Evolutionary conservation across 1,284 basidiomycete genomes (phyloP).

Genomic region (Anthracocystis setariae): DNA sequence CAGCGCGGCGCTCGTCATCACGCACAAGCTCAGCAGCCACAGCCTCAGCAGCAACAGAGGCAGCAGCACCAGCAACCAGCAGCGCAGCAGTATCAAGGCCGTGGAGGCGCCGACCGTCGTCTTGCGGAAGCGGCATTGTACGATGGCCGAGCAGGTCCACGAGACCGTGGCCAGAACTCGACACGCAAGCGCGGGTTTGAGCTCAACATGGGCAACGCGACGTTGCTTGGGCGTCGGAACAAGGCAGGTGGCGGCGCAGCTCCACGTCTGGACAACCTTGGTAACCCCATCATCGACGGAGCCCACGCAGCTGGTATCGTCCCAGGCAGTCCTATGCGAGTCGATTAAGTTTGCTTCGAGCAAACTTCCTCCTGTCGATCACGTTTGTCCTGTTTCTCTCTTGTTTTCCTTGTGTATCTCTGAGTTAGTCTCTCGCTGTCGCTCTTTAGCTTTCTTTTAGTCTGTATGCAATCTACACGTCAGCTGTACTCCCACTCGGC

Average conservation of each 20-base stretch:
- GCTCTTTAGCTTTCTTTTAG: neutral
- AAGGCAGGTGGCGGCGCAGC: slow-evolving; percentile 24
- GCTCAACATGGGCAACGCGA: slow-evolving; percentile 64
- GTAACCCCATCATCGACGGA: slow-evolving; percentile 44
- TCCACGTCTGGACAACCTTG: slow-evolving; percentile 34
- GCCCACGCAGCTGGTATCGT: slow-evolving; percentile 44
- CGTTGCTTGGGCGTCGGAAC: slow-evolving; percentile 61
- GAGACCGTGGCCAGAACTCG: slow-evolving; percentile 53
- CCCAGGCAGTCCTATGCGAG: slow-evolving; percentile 57
- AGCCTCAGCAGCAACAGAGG: slow-evolving; percentile 45
- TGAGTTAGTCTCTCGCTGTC: too few species aligned
- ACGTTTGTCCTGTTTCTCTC: neutral
- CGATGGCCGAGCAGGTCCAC: slow-evolving; percentile 59
- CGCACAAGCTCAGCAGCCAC: slow-evolving; percentile 24
- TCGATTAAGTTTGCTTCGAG: slow-evolving; percentile 39
- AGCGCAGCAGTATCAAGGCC: slow-evolving; percentile 59
- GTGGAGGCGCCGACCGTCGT: slow-evolving; percentile 59
- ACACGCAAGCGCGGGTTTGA: slow-evolving; percentile 58
- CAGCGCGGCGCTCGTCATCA: slow-evolving; percentile 51
- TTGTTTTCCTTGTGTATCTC: neutral
- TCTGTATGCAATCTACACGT: neutral
- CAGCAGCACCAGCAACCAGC: slow-evolving; percentile 26
- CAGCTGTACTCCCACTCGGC: too few species aligned
- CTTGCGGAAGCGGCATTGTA: slow-evolving; percentile 68
- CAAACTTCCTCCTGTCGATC: neutral